phyloP scores from a whole-genome alignment of 1,284 basidiomycete species.

The Caloboletus inedulis region DNA sequence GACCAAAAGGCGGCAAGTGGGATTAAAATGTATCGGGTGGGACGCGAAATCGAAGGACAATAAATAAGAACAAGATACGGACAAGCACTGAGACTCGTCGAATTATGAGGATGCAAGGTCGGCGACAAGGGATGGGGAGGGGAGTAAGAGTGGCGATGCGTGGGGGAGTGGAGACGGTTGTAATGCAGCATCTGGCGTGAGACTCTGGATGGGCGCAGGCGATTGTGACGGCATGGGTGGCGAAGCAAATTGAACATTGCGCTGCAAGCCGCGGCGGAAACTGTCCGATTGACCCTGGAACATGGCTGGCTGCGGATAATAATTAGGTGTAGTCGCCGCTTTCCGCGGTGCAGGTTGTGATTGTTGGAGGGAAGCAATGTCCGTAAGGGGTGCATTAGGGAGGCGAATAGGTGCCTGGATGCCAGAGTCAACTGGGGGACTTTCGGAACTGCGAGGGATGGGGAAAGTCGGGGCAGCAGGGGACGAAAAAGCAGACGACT shows the following conservation, averaged over 20 bases:
- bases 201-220: constrained; percentile 24
- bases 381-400: constrained; percentile 63
- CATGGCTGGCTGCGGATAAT: constrained; percentile 28
- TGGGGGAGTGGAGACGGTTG: constrained; percentile 28
- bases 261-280: constrained; percentile 31
- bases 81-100: neutral
- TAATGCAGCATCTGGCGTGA: constrained; percentile 24
- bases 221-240: constrained; percentile 32
- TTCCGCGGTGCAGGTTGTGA: constrained; percentile 32
- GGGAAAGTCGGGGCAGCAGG: constrained; percentile 54
- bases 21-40: constrained; percentile 6
- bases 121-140: constrained; percentile 21
- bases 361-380: constrained; percentile 51
- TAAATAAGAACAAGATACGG: constrained; percentile 30
- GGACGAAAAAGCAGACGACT: constrained; percentile 64
- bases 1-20: constrained; percentile 10
- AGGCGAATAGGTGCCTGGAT: constrained; percentile 58
- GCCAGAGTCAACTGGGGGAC: constrained; percentile 48
- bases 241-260: constrained; percentile 31
- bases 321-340: constrained; percentile 28
- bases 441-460: constrained; percentile 57
- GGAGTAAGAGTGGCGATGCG: constrained; percentile 26
- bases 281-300: constrained; percentile 31
- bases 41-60: constrained; percentile 27
- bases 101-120: constrained; percentile 22